Base-by-base conservation (phyloP, 371 early-diverging fungal genomes). In the Coemansia sp. region DNA sequence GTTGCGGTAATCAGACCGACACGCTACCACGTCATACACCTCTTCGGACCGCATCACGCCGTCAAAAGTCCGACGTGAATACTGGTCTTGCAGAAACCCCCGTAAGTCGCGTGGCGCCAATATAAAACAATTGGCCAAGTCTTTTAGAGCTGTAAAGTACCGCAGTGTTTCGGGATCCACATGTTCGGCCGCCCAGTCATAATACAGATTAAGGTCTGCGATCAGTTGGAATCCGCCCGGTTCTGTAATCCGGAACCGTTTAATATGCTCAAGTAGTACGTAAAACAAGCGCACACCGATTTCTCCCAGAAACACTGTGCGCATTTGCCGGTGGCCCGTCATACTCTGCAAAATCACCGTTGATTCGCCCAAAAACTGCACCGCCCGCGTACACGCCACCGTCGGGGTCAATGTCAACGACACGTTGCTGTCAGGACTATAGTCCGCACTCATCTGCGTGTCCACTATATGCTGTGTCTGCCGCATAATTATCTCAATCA, bases 71-170 rank as follows among this genome's bases (percentile, higher is more conserved):
- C 84, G 86, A 4, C 80, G 59, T n/a, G 72, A 73, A 39, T 82
- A 83, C 66, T 88, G 79, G 75, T 96, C 96, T 71, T 94, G 92
- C 53, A 96, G 86, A 61, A 97, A 81, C 32, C 84, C 88, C 60
- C 90, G 84, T 71, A 97, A 83, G 78, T 94, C 94, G 12, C 83
- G 82, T 4, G 93, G 88, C 8, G 92, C 89, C 54, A 95, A 89
- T 59, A 97, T 89, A 67, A 89, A 97, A 48, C 96, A 83, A 69
- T 96, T 94, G 24, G 94, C 94, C 7, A 97, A 81, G 52, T 94
- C 94, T 82, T 95, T 95, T 46, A 97, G 82, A 0, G 94, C 95
- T 6, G 86, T 76, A 73, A 95, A 96, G 60, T 91, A 88, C 19
- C 91, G 87, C 17, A 89, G 84, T 17, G 92, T 85, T 1, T 89